These are phyloP conservation scores for Pythium aphanidermatum DNA, from an alignment of 352 stramenopile genomes.

Conservation along the genomic window DNA sequence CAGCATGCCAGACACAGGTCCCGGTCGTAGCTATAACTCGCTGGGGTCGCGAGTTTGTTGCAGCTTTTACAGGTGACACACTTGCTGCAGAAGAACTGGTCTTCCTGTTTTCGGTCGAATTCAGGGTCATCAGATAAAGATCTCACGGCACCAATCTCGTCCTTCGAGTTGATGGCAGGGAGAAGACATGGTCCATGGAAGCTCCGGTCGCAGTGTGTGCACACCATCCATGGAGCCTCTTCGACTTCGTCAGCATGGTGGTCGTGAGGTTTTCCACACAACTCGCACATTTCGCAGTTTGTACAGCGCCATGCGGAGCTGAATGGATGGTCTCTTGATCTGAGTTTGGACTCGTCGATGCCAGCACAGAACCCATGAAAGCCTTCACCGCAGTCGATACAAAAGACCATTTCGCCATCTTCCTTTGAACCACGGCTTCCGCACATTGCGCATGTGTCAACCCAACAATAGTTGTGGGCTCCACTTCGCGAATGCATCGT, in stretches of 20 bases:
- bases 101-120: slow-evolving; percentile 1
- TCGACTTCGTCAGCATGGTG: slow-evolving; percentile 13
- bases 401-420: slow-evolving; percentile 91
- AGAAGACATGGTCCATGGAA: slow-evolving; percentile 25
- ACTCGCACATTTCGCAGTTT: slow-evolving; percentile 96
- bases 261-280: slow-evolving; percentile 67
- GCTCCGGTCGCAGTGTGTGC: slow-evolving; percentile 17
- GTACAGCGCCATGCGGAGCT: slow-evolving; percentile 87
- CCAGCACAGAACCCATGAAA: slow-evolving; percentile 93
- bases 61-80: slow-evolving; percentile 67
- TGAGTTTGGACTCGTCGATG: slow-evolving; percentile 25
- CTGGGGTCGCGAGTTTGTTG: slow-evolving; percentile 29
- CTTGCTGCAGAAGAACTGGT: slow-evolving; percentile 51
- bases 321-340: slow-evolving; percentile 41
- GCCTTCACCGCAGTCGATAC: slow-evolving; percentile 93
- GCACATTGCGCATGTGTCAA: slow-evolving; percentile 91
- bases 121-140: neutral
- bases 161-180: slow-evolving; percentile 8
- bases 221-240: slow-evolving; percentile 13
- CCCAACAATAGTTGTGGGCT: slow-evolving; percentile 84
- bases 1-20: slow-evolving; percentile 56
- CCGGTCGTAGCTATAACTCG: slow-evolving; percentile 60
- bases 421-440: slow-evolving; percentile 68
- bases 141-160: too few relatives aligned
- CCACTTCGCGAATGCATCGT: slow-evolving; percentile 72